Base-by-base conservation (phyloP, 2,329 filamentous ascomycete species). In the Pseudovirgaria hyperparasitica region DNA sequence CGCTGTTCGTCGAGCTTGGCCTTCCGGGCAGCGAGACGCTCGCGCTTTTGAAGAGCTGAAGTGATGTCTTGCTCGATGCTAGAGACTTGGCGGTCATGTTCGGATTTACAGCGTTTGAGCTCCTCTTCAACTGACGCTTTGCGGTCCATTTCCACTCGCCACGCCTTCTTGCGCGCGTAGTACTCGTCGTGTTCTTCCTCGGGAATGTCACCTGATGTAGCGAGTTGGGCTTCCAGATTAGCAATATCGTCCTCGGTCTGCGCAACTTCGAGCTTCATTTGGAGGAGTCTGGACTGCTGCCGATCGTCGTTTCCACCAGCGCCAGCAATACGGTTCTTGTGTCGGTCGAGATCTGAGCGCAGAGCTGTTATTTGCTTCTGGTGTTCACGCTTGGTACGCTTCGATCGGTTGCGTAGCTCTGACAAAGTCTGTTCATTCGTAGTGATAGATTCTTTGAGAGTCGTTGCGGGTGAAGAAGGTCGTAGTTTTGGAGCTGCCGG, bases 381-480 rank as follows among this genome's bases (percentile, higher is more conserved):
- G 55, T 81, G 80, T 32, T 86, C 80, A 50, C 80, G 82, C 35
- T 78, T 76, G 34, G 70, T 65, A 19, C 70, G 67, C 57, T 81
- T 82, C 40, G 82, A 67, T 27, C 71, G 70, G 32, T 69, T 65
- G 40, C 72, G 76, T 42, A 78, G 73, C 34, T 85, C 78, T 14
- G 68, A 61, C 17, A 85, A 62, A 49, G 77, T 81, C 31, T 67
- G 63, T 45, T 85, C 77, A 25, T 76, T 72, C 8, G 76, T 71
- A 24, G 71, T 71, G 40, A 86, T 82, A 2, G 80, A 84, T 16
- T 78, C 80, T 48, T 72, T 76, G 20, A 87, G 63, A 2, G 80
- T 86, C 7, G 78, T 82, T 7, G 72, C 74, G 3, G 81, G 81
- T 9, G 80, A 86, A 35, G 81, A 76, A 15, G 80, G 79, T 25